Evolutionary conservation across 352 stramenopile species (phyloP), one percentile per base, ranked within the genome.

Genomic region (Globisporangium middletonii): DNA sequence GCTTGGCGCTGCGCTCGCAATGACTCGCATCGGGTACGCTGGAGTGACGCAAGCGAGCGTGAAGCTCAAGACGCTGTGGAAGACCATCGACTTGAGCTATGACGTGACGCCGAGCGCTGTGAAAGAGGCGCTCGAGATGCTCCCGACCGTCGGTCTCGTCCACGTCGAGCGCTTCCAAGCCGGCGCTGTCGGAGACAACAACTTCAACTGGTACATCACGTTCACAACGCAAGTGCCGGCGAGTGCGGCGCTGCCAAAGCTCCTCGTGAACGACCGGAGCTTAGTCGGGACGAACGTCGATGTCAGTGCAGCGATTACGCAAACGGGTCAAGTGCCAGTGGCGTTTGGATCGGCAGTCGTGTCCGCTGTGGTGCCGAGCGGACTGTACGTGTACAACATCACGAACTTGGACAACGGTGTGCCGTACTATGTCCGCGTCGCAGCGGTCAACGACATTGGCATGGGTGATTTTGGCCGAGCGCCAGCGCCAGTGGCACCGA

Each of bases 141-240:
- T 99, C 4, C 77, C 90, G 12, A 93, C 86, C 51, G 57, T 97
- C 26, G 93, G 93, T 1, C 69, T 83, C n/a, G 89, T 98, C 5
- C 79, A 95, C 18, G 88, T 98, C 1, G 79, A 91, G 53, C 83
- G 94, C n/a, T 67, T 92, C 28, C 76, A 79, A 26, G 67, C 77
- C 11, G 63, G 59, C 3, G 53, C 45, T 3, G 72, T 71, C 4
- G 83, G 74, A 16, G 59, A 69, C 27, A 87, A 86, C 54, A 90
- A 79, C 27, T 98, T 85, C 64, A 69, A 79, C 11, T 98, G 93
- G 92, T 75, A 64, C 16, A 79, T 98, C 35, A 97, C 93, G 12
- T 98, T 98, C 62, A 74, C 67, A 19, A 69, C 62, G 15, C 75
- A 88, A 44, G 72, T 92, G 2, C 79, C 82, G 0, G 51, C 60